Evolutionary conservation across 768 basidiomycete genomes (phyloP).

Genomic region (Trametes cubensis): DNA sequence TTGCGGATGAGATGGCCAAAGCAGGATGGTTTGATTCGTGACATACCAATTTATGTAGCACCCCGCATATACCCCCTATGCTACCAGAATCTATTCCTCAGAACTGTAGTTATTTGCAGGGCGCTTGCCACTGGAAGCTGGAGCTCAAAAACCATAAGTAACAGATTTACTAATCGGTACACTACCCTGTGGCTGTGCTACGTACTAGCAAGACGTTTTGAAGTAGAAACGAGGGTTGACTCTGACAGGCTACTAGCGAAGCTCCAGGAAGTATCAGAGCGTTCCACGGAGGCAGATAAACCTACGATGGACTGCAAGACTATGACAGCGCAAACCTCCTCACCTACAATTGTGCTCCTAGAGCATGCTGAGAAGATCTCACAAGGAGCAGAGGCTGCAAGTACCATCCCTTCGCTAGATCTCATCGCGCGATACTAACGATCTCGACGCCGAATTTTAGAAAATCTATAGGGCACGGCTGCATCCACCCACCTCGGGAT

Average conservation of each 20-base stretch:
- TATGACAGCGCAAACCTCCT: background rate
- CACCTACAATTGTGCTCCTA: constrained; percentile 8
- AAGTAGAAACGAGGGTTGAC: too few relatives aligned
- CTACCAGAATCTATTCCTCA: background rate
- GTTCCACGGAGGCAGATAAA: background rate
- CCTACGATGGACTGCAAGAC: background rate
- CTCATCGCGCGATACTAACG: constrained; percentile 28
- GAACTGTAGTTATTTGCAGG: too few relatives aligned
- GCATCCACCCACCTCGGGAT: constrained; percentile 34
- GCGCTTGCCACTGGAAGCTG: too few relatives aligned
- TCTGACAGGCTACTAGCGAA: too few relatives aligned
- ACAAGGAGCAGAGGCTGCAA: constrained; percentile 87
- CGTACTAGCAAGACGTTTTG: too few relatives aligned
- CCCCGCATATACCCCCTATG: constrained; percentile 2
- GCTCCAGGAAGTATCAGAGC: too few relatives aligned
- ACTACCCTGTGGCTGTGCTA: constrained; percentile 1
- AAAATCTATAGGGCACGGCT: constrained; percentile 70
- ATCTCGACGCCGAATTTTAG: constrained; percentile 42
- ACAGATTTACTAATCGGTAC: too few relatives aligned
- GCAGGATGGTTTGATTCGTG: constrained; percentile 72
- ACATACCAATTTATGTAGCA: background rate
- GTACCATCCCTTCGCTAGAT: constrained; percentile 40
- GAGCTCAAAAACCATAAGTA: too few relatives aligned
- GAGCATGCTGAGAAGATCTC: constrained; percentile 44
- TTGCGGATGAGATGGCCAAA: constrained; percentile 71